These are phyloP conservation scores for Pseudonitzschia multiseries DNA, from an alignment of 108 stramenopile genomes.

Conservation along the genomic window DNA sequence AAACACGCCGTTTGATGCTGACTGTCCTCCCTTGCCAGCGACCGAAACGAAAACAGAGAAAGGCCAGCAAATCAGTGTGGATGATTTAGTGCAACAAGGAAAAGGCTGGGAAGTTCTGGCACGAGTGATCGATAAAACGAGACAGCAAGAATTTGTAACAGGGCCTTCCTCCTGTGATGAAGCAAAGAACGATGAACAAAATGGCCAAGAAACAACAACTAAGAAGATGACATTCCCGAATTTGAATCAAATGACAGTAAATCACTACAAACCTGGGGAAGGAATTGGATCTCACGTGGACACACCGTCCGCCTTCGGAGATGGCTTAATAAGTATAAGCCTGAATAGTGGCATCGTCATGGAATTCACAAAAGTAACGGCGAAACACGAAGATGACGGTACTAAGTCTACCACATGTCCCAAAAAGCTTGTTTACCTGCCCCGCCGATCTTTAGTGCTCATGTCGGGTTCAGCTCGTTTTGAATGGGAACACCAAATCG, in stretches of 20 bases:
- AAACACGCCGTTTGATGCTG: constrained; percentile 4
- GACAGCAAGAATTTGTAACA: constrained; percentile 31
- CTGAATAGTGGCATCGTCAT: constrained; percentile 80
- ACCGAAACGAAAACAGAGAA: constrained; percentile 24
- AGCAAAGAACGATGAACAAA: constrained; percentile 4
- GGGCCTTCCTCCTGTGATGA: constrained; percentile 2
- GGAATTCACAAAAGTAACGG: constrained; percentile 71
- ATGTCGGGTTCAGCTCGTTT: constrained; percentile 80
- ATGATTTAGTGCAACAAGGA: constrained; percentile 48
- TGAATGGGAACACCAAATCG: constrained; percentile 88
- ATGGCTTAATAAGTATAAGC: constrained; percentile 79
- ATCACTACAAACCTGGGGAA: constrained; percentile 81
- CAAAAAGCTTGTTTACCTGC: constrained; percentile 75
- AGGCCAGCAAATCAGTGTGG: background rate
- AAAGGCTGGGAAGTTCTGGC: constrained; percentile 77
- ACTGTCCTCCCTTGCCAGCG: constrained; percentile 56
- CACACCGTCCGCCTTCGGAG: constrained; percentile 83
- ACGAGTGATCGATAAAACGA: constrained; percentile 63
- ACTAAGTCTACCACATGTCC: background rate
- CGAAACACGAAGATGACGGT: constrained; percentile 17
- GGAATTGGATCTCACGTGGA: constrained; percentile 91
- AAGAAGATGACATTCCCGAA: constrained; percentile 35
- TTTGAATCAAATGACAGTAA: constrained; percentile 85
- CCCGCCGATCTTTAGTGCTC: constrained; percentile 67
- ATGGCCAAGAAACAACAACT: constrained; percentile 3